Evolutionary conservation across 2,329 filamentous ascomycete species (phyloP).

Genomic region (Monilinia fructigena): DNA sequence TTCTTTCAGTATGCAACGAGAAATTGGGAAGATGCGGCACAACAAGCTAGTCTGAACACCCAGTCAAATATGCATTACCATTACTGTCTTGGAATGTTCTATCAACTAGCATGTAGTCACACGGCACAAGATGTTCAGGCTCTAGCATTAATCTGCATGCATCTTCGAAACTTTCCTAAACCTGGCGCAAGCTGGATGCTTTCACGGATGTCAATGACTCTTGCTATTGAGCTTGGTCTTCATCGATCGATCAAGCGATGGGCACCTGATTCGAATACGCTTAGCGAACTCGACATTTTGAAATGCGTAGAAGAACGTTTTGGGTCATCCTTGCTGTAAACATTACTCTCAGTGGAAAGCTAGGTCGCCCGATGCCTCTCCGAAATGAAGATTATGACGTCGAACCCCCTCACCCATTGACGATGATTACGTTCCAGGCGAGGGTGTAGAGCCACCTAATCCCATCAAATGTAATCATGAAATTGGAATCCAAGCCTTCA

Average conservation of each 20-base stretch:
- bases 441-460: slow-evolving; percentile 59
- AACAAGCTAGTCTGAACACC: slow-evolving; percentile 56
- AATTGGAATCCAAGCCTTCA: slow-evolving; percentile 64
- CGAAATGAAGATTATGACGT: slow-evolving; percentile 74
- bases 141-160: slow-evolving; percentile 66
- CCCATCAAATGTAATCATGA: slow-evolving; percentile 64
- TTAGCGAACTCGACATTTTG: slow-evolving; percentile 62
- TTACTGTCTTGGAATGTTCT: slow-evolving; percentile 68
- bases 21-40: slow-evolving; percentile 57
- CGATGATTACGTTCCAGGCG: slow-evolving; percentile 60
- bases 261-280: slow-evolving; percentile 45
- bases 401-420: slow-evolving; percentile 67
- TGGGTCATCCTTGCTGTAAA: slow-evolving; percentile 69
- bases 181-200: slow-evolving; percentile 72
- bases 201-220: slow-evolving; percentile 60
- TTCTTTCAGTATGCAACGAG: slow-evolving; percentile 74
- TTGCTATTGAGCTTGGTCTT: slow-evolving; percentile 72
- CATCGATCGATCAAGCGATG: slow-evolving; percentile 68
- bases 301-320: slow-evolving; percentile 76
- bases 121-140: slow-evolving; percentile 70
- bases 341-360: slow-evolving; percentile 69
- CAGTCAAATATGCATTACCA: slow-evolving; percentile 77
- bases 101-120: slow-evolving; percentile 60
- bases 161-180: slow-evolving; percentile 76
- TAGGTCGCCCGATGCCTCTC: slow-evolving; percentile 75